Evolutionary conservation across 1,139 yeast genomes (phyloP), one percentile per base, ranked within the genome.

Genomic region (Yamadazyma songkhlaensis): DNA sequence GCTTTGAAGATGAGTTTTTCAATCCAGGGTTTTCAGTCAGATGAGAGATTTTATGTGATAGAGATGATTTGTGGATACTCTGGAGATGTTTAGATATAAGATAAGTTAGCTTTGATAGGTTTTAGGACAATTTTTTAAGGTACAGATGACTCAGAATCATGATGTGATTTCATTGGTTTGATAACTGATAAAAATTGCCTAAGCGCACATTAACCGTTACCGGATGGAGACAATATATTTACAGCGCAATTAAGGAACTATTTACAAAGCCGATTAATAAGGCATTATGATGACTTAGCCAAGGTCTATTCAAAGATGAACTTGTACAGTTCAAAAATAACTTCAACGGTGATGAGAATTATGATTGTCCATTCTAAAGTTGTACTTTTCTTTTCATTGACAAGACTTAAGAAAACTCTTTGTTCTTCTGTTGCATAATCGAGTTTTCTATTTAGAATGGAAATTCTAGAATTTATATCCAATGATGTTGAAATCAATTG

Each of bases 391-490:
- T 81, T 79, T 49, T 88, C 96, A 43, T 80, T 84, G 42, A 89
- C 60, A 6, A 88, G 84, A 20, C 84, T 75, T 45, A 88, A 71
- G 32, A 89, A 65, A 1, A 90, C 90, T 17, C 88, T 72, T 21
- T 87, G 86, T 57, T 89, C 95, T 44, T 89, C 96, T 1, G 95
- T 83, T 1, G 95, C 90, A 58, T 89, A 89, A 56, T 89, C 97
- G 39, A 89, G 64, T 54, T 89, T 88, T 39, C 90, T 73, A 59
- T 89, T 89, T 54, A 89, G 64, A 30, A 88, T 87, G 26, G 81
- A 71, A 32, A 89, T 85, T 46, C 97, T 67, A 2, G 92, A 85
- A 26, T 74, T 71, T 21, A 89, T 81, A 53, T 89, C 97, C 39
- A 89, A 65, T 26, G 78, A 78, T 38, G 74, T 74, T 1, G 95